A percentile compares a stretch with the other conserved stretches of the same genome.
Conservation (phyloP, 192 early-diverging fungal species). For the Dissophora globulifera region DNA sequence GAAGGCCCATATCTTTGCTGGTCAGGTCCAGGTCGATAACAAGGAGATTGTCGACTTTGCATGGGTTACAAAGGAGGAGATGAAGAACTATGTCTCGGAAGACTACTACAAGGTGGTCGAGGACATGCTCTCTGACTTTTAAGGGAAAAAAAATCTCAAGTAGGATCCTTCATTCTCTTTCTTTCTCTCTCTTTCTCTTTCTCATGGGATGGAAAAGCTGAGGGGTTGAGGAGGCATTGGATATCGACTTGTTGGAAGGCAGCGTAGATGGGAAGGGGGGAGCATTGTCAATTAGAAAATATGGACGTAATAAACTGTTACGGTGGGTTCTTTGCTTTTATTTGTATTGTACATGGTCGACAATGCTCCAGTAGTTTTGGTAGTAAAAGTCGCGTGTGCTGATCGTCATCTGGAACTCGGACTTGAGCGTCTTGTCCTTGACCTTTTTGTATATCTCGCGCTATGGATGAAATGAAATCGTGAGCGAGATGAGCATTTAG, state of each 20-base stretch:
- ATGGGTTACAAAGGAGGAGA: slow-evolving; percentile 80
- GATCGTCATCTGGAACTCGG: slow-evolving; percentile 48
- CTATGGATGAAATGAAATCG: slow-evolving; percentile 1
- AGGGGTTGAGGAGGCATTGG: too few species aligned
- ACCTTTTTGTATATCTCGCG: slow-evolving; percentile 41
- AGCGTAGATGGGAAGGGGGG: background rate
- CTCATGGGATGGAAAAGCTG: too few species aligned
- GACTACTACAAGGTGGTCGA: slow-evolving; percentile 65
- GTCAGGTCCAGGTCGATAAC: slow-evolving; percentile 72
- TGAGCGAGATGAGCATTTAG: too few species aligned
- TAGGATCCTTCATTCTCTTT: too few species aligned
- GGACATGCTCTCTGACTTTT: slow-evolving; percentile 64
- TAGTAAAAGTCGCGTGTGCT: slow-evolving; percentile 48
- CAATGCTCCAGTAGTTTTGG: slow-evolving; percentile 39
- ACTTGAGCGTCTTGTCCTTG: slow-evolving; percentile 35
- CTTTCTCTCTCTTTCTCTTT: too few species aligned
- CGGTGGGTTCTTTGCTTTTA: too few species aligned
- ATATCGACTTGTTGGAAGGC: too few species aligned
- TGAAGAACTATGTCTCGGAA: slow-evolving; percentile 59
- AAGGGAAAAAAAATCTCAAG: slow-evolving; percentile 10
- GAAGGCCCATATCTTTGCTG: slow-evolving; percentile 84
- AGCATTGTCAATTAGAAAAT: slow-evolving; percentile 8
- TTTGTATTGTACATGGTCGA: slow-evolving; percentile 35
- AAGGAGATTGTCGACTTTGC: slow-evolving; percentile 72
- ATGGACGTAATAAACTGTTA: background rate